A percentile compares a stretch with the other conserved stretches of the same genome.
phyloP scores from a whole-genome alignment of 805 yeast genomes.

The Kluyveromyces dobzhanskii region DNA sequence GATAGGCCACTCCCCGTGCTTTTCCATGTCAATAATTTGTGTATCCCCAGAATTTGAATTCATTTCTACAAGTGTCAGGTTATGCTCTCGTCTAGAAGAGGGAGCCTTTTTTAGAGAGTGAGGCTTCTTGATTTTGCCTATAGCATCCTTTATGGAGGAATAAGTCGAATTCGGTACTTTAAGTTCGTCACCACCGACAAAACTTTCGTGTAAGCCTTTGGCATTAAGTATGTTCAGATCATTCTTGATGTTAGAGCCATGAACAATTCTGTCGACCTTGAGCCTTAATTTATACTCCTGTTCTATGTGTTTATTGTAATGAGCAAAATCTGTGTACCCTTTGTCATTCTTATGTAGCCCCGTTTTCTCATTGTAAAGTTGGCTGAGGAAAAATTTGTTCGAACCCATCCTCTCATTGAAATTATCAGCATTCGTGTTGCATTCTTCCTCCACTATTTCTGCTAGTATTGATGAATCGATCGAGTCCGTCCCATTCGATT shows the following conservation, averaged over 20 bases:
- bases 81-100: neutral
- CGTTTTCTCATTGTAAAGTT: constrained; percentile 11
- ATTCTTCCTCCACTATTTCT: constrained; percentile 12
- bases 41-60: constrained; percentile 5
- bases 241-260: constrained; percentile 8
- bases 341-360: constrained; percentile 2
- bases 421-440: constrained; percentile 11
- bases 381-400: constrained; percentile 18
- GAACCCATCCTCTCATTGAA: constrained; percentile 14
- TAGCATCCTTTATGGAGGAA: neutral
- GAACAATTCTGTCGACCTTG: constrained; percentile 17
- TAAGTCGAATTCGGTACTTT: neutral
- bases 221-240: constrained; percentile 16
- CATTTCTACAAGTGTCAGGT: neutral
- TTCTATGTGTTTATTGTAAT: constrained; percentile 29
- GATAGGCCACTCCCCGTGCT: constrained; percentile 5
- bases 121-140: neutral
- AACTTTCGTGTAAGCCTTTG: constrained; percentile 11
- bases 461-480: constrained; percentile 6
- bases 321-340: constrained; percentile 24
- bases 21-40: constrained; percentile 9
- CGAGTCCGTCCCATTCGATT: neutral
- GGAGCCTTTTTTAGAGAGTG: neutral
- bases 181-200: constrained; percentile 12
- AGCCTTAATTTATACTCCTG: constrained; percentile 27